These are phyloP conservation scores for Mimosa bimucronata DNA, from an alignment of 306 rosid species.

Conservation along the genomic window DNA sequence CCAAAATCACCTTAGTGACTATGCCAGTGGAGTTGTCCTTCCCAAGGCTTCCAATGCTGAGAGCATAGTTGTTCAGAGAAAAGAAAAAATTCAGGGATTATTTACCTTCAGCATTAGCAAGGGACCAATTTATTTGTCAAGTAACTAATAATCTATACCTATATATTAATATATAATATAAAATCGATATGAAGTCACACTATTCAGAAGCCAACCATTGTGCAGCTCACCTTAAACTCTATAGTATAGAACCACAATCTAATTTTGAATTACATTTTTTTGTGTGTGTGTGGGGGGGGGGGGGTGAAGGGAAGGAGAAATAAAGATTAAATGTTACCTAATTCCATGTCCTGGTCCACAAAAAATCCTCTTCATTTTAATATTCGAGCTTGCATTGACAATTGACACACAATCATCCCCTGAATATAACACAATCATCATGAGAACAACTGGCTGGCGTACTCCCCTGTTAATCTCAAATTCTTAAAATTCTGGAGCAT, in stretches of 20 bases:
- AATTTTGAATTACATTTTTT: constrained; percentile 15
- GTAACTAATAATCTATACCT: not conserved
- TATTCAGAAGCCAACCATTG: not conserved
- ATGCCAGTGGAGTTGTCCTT: constrained; percentile 84
- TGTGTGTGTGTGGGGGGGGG: too few species aligned
- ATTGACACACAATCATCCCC: constrained; percentile 98
- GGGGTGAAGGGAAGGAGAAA: not conserved
- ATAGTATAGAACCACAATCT: not conserved
- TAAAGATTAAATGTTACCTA: constrained; percentile 60
- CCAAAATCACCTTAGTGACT: constrained; percentile 85
- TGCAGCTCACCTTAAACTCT: not conserved
- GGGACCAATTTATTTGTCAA: constrained; percentile 2
- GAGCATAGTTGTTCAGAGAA: constrained; percentile 1
- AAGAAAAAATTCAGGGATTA: not conserved
- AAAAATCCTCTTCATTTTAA: constrained; percentile 86
- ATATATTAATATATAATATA: not conserved
- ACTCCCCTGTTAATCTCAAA: not conserved
- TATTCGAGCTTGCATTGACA: constrained; percentile 86
- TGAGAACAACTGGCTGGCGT: constrained; percentile 22
- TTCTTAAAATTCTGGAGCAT: not conserved
- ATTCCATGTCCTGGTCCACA: constrained; percentile 99
- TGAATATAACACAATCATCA: constrained; percentile 43
- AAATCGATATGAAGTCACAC: not conserved
- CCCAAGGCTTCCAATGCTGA: constrained; percentile 98
- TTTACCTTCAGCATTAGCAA: constrained; percentile 18